Evolutionary conservation across 163 green algal genomes (phyloP).

Genomic region (Botryococcus braunii): DNA sequence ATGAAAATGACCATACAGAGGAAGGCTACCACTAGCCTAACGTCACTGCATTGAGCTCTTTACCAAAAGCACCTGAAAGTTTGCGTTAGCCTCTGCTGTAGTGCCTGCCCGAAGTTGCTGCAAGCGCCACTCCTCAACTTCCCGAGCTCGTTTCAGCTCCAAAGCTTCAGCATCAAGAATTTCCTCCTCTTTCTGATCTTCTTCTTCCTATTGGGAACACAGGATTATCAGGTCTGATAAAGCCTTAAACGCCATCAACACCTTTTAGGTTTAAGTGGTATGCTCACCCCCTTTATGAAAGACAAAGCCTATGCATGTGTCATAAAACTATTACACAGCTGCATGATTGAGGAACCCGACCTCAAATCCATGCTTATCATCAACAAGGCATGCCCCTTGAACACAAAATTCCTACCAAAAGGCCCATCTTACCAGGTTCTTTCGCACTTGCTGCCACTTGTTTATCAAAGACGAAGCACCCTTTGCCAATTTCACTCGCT

Average conservation of each 20-base stretch:
- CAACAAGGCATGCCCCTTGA: neutral
- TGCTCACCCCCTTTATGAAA: neutral
- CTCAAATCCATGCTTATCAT: neutral
- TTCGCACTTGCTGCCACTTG: slow-evolving; percentile 45
- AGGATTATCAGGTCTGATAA: too few species aligned
- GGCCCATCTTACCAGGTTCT: slow-evolving; percentile 22
- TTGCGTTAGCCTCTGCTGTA: slow-evolving; percentile 45
- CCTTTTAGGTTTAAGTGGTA: too few species aligned
- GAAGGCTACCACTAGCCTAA: neutral
- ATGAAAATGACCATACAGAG: neutral
- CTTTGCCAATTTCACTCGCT: slow-evolving; percentile 28
- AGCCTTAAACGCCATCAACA: too few species aligned
- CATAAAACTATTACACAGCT: neutral
- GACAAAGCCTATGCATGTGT: neutral
- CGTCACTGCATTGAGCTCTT: neutral
- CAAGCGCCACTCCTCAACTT: slow-evolving; percentile 41
- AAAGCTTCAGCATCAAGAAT: slow-evolving; percentile 14
- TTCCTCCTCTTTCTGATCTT: slow-evolving; percentile 19
- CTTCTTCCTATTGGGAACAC: slow-evolving; percentile 44
- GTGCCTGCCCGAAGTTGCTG: slow-evolving; percentile 30
- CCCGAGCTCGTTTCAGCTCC: slow-evolving; percentile 17
- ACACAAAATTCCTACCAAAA: neutral
- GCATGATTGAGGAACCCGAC: too few species aligned
- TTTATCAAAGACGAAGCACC: slow-evolving; percentile 33
- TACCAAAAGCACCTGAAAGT: slow-evolving; percentile 44